A percentile compares a stretch with the other conserved stretches of the same genome.
Evolutionary conservation across 2,329 filamentous ascomycete genomes (phyloP).

Genomic region (Nothopassalora personata): DNA sequence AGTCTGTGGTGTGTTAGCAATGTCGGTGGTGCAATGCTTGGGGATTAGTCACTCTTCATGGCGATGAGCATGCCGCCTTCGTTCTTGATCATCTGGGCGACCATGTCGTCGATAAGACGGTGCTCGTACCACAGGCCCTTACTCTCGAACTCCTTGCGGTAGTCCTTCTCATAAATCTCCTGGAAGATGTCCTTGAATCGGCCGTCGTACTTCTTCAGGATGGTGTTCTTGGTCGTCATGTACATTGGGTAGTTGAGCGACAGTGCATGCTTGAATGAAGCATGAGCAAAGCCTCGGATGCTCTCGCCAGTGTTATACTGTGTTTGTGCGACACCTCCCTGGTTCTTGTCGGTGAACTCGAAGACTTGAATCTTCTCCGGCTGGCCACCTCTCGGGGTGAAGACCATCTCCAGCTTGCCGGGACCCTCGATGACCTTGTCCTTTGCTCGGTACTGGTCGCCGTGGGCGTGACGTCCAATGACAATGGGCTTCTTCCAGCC

Average conservation of each 20-base stretch:
- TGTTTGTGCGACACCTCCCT: slow-evolving; percentile 80
- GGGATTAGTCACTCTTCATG: slow-evolving; percentile 73
- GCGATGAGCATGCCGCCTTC: slow-evolving; percentile 94
- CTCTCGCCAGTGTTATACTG: slow-evolving; percentile 99
- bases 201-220: slow-evolving; percentile 97
- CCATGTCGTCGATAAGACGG: slow-evolving; percentile 98
- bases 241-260: slow-evolving; percentile 87
- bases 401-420: slow-evolving; percentile 91
- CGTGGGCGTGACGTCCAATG: slow-evolving; percentile 96
- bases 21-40: not conserved
- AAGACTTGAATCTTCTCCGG: slow-evolving; percentile 84
- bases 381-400: slow-evolving; percentile 74
- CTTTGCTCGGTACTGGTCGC: slow-evolving; percentile 97
- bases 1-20: slow-evolving; percentile 57
- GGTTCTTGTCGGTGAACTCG: slow-evolving; percentile 68
- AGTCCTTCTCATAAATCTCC: slow-evolving; percentile 83
- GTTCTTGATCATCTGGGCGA: slow-evolving; percentile 99
- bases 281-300: slow-evolving; percentile 90
- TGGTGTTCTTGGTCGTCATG: slow-evolving; percentile 99
- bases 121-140: slow-evolving; percentile 99
- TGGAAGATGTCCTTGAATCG: slow-evolving; percentile 99
- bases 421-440: slow-evolving; percentile 77
- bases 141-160: slow-evolving; percentile 82
- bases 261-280: slow-evolving; percentile 91
- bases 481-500: slow-evolving; percentile 99